A percentile compares a stretch with the other conserved stretches of the same genome.
These are phyloP conservation scores for Apiospora koreana DNA, from an alignment of 2,329 filamentous ascomycete genomes.

Conservation along the genomic window DNA sequence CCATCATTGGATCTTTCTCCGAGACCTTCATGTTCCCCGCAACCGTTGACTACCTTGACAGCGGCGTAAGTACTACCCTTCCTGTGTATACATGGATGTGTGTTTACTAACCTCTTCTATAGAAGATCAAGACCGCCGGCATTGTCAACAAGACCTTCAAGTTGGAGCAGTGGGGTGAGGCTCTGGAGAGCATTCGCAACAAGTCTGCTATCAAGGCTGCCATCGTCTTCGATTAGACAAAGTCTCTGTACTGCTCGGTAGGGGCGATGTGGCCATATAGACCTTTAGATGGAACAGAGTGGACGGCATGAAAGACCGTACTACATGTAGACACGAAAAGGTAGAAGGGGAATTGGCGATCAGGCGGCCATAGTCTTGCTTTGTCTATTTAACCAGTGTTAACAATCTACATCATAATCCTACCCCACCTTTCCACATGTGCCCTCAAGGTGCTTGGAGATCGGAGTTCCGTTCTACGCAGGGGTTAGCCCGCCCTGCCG, in stretches of 20 bases:
- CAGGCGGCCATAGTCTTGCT: neutral
- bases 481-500: neutral
- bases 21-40: conserved; percentile 71
- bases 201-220: conserved; percentile 75
- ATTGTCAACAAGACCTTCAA: conserved; percentile 75
- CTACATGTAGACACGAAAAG: neutral
- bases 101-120: neutral
- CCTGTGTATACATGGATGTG: neutral
- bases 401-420: neutral
- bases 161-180: conserved; percentile 72
- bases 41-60: conserved; percentile 55
- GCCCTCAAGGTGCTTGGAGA: conserved; percentile 5
- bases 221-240: conserved; percentile 64
- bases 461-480: neutral
- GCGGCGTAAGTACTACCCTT: conserved; percentile 32
- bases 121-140: conserved; percentile 61
- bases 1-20: conserved; percentile 72
- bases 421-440: conserved; percentile 2
- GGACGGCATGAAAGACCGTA: neutral
- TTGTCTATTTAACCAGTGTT: neutral
- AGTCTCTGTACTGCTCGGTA: neutral
- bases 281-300: neutral
- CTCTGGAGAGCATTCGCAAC: conserved; percentile 69
- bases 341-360: neutral
- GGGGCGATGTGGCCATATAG: neutral